A percentile compares a stretch with the other conserved stretches of the same genome.
Conservation (phyloP, 768 basidiomycete species). For the Boletus vermiculosoides region DNA sequence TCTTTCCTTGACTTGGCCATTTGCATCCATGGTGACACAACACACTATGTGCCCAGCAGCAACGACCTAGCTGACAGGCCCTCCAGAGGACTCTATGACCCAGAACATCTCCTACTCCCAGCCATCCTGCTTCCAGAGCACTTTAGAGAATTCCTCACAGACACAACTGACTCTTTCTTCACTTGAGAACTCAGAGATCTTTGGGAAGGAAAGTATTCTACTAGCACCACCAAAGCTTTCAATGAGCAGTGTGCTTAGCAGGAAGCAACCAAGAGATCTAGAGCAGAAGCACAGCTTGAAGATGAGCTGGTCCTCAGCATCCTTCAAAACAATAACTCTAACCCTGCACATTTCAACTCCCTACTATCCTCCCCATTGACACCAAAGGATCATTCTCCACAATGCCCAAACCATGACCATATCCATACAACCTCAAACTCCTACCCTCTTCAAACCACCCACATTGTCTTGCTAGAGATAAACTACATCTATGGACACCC, state of each 20-base stretch:
- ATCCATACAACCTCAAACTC: too few species aligned
- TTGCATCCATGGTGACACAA: accelerated
- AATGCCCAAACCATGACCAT: too few species aligned
- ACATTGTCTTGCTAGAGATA: too few species aligned
- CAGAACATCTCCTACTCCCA: neutral
- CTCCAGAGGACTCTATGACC: neutral
- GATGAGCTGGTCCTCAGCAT: neutral
- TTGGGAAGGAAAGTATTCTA: neutral
- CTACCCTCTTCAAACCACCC: too few species aligned
- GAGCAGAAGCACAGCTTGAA: neutral
- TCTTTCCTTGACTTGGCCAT: neutral
- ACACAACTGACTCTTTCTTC: neutral
- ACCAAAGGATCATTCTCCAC: too few species aligned
- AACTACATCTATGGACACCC: too few species aligned
- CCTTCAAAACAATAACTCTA: neutral
- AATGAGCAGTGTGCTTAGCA: accelerated
- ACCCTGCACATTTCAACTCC: neutral
- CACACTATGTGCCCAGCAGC: neutral
- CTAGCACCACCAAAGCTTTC: accelerated
- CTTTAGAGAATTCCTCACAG: neutral
- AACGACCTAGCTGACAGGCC: neutral
- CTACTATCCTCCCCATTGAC: neutral
- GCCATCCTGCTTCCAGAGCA: neutral
- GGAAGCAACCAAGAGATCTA: neutral
- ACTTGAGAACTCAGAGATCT: neutral